A percentile compares a stretch with the other conserved stretches of the same genome.
phyloP scores from a whole-genome alignment of 2,329 filamentous ascomycete species.

The Fusarium lateritium region DNA sequence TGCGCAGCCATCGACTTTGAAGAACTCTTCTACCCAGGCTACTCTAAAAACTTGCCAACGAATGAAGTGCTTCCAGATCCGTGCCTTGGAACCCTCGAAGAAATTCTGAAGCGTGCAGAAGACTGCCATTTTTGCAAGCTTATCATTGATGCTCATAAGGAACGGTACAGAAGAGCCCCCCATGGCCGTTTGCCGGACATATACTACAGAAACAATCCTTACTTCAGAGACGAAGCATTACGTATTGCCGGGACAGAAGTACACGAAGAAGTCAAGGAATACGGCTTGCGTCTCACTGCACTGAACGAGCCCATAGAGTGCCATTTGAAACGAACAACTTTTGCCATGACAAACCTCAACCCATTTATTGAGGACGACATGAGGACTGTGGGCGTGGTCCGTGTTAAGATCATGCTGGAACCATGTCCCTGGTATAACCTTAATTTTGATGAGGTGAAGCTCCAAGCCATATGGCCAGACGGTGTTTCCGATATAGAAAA shows the following conservation, averaged over 20 bases:
- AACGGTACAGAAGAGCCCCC: conserved; percentile 11
- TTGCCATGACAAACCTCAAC: not conserved
- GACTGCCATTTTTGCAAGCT: conserved; percentile 17
- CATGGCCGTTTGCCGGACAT: not conserved
- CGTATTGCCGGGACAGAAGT: not conserved
- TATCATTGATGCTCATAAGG: conserved; percentile 9
- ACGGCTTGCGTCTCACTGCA: conserved; percentile 17
- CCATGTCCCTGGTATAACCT: conserved; percentile 11
- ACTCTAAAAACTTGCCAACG: no score
- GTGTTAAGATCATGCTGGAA: conserved; percentile 1
- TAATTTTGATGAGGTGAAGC: not conserved
- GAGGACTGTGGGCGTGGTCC: not conserved
- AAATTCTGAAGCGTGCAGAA: conserved; percentile 1
- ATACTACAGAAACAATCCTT: not conserved
- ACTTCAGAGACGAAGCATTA: not conserved
- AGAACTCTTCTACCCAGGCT: conserved; percentile 2
- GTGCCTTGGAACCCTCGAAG: conserved; percentile 23
- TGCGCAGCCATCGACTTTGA: conserved; percentile 16
- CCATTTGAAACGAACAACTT: not conserved
- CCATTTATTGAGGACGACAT: no score
- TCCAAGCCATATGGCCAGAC: conserved; percentile 15
- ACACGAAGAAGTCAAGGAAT: not conserved
- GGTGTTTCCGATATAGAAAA: not conserved
- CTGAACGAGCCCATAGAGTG: conserved; percentile 1
- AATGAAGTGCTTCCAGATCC: no score